These are phyloP conservation scores for Colletotrichum camelliae DNA, from an alignment of 2,329 filamentous ascomycete species.

Conservation along the genomic window DNA sequence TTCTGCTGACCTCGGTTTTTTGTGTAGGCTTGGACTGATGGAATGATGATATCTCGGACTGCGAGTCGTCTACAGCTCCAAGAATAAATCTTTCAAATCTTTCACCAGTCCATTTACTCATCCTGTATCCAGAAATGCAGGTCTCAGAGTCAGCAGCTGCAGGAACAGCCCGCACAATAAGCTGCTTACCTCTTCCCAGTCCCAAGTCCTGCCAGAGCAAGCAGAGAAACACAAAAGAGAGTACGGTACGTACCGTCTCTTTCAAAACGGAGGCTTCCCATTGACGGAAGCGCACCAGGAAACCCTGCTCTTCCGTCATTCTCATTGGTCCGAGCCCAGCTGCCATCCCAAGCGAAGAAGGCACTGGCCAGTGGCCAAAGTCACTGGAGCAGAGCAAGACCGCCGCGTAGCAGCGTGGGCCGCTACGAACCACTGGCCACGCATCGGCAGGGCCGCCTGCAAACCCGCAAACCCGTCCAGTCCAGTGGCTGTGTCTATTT, in stretches of 20 bases:
- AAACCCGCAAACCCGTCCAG: neutral
- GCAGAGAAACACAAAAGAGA: too few species aligned
- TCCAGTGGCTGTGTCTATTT: constrained; percentile 20
- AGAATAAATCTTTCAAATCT: neutral
- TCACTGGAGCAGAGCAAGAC: neutral
- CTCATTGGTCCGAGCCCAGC: neutral
- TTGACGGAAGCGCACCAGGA: neutral
- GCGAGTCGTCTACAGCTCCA: neutral
- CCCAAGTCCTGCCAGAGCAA: neutral
- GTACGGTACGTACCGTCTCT: neutral
- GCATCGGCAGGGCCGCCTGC: constrained; percentile 11
- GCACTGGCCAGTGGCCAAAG: neutral
- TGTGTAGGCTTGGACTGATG: neutral
- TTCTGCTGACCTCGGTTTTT: neutral
- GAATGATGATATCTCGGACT: neutral
- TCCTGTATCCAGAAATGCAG: neutral
- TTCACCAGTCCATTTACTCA: neutral
- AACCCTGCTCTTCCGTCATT: neutral
- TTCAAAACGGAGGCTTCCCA: neutral
- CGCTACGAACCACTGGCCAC: neutral
- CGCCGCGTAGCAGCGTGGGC: neutral
- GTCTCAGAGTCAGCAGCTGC: neutral
- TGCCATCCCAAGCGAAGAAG: constrained; percentile 1
- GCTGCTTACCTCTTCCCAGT: neutral
- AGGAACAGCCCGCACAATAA: neutral